Base-by-base conservation (phyloP, 176 grass and related monocot species). In the Triticum urartu region DNA sequence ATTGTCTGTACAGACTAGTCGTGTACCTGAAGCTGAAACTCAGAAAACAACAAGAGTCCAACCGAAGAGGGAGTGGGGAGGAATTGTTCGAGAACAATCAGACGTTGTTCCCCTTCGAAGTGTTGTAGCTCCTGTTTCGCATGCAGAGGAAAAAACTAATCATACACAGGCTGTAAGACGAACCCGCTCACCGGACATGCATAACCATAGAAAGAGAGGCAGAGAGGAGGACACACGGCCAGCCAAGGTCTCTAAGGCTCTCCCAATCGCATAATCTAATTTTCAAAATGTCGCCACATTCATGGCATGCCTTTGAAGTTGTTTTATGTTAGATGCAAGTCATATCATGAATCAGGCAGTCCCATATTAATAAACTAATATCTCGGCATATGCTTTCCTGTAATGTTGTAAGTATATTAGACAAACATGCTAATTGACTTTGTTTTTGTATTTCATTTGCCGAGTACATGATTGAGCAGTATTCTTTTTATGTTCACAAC, bases 41-140 rank as follows among this genome's bases (percentile, higher is more conserved):
- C 74, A 68, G 30, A 94, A 94, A 72, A 74, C 78, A 65, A 54
- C 54, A 0, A 86, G 47, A 86, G 86, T 26, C 74, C 85, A 81
- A 58, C 90, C 88, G 26, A 91, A 60, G 67, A 91, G 93, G 76
- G 91, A 90, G 26, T 85, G 84, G 97, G 90, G 79, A 86, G 88
- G 59, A 83, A 81, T 85, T 75, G 65, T 61, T 70, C 79, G 67
- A 52, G 75, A 83, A 24, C 86, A 94, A 70, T 65, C 83, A 60
- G 86, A 89, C 54, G 18, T 72, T 83, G 61, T 93, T 89, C 85
- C 94, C 83, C 94, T 96, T 72, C 89, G 72, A 73, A 99, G 97
- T 72, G 90, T 96, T 76, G 85, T 99, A 39, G 88, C 84, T 67
- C 79, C 88, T 84, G 86, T 94, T 78, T 88, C 87, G 20, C 81